Evolutionary conservation across 352 stramenopile species (phyloP), one percentile per base, ranked within the genome.

Genomic region (Globisporangium solare): DNA sequence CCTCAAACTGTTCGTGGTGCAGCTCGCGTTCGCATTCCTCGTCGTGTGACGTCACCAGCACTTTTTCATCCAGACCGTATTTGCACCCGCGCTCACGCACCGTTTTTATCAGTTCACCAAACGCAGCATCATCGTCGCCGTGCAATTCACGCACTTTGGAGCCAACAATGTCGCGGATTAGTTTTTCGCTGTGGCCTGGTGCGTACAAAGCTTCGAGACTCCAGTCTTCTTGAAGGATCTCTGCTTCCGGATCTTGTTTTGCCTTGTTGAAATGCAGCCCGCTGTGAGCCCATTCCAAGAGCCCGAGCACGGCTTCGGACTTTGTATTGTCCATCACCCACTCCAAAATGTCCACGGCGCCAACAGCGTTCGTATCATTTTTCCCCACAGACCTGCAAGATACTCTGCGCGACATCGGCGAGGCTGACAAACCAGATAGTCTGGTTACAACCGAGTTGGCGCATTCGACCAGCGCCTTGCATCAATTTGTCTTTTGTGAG

Each of bases 401-500:
- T 70, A 60, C 64, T 74, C 47, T 80, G 68, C 39, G 66, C 70
- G 5, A 97, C 74, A 32, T 97, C 86, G 15, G 64, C 54, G 6
- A 85, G 83, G 54, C 74, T 82, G 12, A 73, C 71, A 17, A 96
- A 66, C 59, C 78, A 75, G 0, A 98, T 64, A 14, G 64, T 83
- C 56, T 97, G 84, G 15, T 73, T 46, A 0, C 66, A 73, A 12
- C 79, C 85, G 0, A 98, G 74, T 47, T 91, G 80, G 2, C 89
- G 68, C 71, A 97, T 82, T 0, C 91, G 79, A 7, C 88, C 89
- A 1, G 86, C 87, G n/a, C 86, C 89, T 64, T 97, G 91, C 88
- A 97, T 96, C 3, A 97, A 54, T 51, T 97, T 97, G 61, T 97
- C 92, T 51, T 97, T 98, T 0, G 81, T 88, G 20, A 97, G 71